Conservation (phyloP, 257 asterid genomes). For the Jacaranda copaia region DNA sequence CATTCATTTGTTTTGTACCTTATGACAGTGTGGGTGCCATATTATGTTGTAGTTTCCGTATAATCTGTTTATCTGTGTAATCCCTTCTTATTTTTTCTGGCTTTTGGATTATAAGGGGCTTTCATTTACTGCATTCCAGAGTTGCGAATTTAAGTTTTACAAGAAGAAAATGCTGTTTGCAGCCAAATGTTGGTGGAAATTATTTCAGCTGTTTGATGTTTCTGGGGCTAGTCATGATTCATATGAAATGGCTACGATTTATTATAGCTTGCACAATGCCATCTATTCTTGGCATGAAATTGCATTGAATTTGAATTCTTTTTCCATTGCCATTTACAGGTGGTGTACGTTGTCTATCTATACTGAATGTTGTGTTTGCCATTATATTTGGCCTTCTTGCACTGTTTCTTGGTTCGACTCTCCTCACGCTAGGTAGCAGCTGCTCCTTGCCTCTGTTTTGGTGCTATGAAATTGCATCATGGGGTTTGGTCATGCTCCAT, state of each 20-base stretch:
- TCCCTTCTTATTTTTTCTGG: background rate
- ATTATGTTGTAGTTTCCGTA: background rate
- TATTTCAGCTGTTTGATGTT: slow-evolving; percentile 2
- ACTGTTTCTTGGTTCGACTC: slow-evolving; percentile 90
- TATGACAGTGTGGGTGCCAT: background rate
- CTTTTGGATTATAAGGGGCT: slow-evolving; percentile 12
- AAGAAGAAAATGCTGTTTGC: background rate
- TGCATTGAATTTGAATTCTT: background rate
- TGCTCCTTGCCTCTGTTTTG: slow-evolving; percentile 93
- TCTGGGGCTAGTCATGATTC: background rate
- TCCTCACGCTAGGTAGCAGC: slow-evolving; percentile 90
- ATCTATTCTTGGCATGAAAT: slow-evolving; percentile 1
- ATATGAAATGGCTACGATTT: background rate
- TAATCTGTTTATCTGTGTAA: background rate
- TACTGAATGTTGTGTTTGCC: slow-evolving; percentile 74
- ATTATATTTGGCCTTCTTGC: slow-evolving; percentile 83
- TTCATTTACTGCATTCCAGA: background rate
- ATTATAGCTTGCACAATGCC: background rate
- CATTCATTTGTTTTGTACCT: slow-evolving; percentile 25
- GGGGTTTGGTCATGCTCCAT: slow-evolving; percentile 84
- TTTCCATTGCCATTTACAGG: slow-evolving; percentile 51
- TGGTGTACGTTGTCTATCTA: slow-evolving; percentile 90
- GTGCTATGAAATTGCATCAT: slow-evolving; percentile 86
- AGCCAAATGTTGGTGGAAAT: background rate
- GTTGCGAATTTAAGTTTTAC: background rate